Conservation (phyloP, 768 basidiomycete genomes). For the Panaeolus cyanescens region DNA sequence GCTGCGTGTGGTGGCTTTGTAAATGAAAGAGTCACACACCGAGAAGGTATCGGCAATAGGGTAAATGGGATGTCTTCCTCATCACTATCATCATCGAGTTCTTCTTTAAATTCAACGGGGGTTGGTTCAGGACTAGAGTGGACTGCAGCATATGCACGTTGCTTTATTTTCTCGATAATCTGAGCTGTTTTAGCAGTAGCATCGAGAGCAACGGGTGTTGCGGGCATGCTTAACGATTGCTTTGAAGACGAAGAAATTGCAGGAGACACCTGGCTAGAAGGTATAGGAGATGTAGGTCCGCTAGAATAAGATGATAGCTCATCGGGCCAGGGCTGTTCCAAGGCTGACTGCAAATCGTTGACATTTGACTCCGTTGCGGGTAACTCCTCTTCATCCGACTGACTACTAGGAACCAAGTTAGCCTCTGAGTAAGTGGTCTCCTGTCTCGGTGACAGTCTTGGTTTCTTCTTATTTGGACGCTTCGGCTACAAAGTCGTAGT, state of each 20-base stretch:
- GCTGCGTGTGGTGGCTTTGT: background rate
- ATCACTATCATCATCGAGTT: conserved; percentile 54
- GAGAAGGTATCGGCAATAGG: conserved; percentile 11
- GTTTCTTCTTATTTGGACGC: background rate
- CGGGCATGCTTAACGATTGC: conserved; percentile 22
- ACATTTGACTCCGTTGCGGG: conserved; percentile 18
- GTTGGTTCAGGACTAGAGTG: conserved; percentile 47
- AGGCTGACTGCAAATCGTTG: background rate
- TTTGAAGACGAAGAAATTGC: conserved; percentile 24
- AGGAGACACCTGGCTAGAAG: conserved; percentile 6
- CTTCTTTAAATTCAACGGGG: conserved; percentile 37
- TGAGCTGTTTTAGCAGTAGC: conserved; percentile 49
- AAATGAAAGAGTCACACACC: conserved; percentile 8
- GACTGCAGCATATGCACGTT: conserved; percentile 51
- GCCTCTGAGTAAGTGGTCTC: conserved; percentile 2
- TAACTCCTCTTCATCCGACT: conserved; percentile 67
- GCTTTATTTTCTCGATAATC: conserved; percentile 67
- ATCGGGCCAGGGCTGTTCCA: background rate
- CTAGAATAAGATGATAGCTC: background rate
- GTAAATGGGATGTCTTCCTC: conserved; percentile 36
- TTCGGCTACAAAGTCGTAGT: background rate
- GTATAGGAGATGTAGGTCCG: background rate
- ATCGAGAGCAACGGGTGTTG: conserved; percentile 36
- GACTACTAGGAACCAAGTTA: conserved; percentile 60
- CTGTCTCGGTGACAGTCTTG: conserved; percentile 10